Percentiles rank a stretch among this genome's conserved stretches.
Conservation (phyloP, 352 stramenopile genomes). For the Globisporangium spinosum region DNA sequence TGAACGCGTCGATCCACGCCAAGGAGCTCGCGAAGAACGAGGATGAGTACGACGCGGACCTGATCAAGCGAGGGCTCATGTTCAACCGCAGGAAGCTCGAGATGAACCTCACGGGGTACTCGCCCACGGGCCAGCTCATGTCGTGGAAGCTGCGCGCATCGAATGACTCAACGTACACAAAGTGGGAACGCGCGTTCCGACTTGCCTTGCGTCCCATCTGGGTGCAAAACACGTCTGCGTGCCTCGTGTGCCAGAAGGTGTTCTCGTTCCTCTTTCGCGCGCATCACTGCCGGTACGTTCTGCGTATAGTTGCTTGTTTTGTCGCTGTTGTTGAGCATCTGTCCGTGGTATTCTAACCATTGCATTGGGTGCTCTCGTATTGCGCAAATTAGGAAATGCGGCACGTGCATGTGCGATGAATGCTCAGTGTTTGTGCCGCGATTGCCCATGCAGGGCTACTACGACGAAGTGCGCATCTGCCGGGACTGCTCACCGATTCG, state of each 20-base stretch:
- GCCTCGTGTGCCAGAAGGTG: slow-evolving; percentile 69
- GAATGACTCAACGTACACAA: slow-evolving; percentile 67
- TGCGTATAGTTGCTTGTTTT: background rate
- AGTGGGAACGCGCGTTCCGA: slow-evolving; percentile 80
- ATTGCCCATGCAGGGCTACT: slow-evolving; percentile 80
- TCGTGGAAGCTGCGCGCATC: slow-evolving; percentile 74
- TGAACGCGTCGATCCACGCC: slow-evolving; percentile 68
- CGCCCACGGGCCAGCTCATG: slow-evolving; percentile 69
- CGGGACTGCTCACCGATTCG: slow-evolving; percentile 73
- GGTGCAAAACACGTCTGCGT: slow-evolving; percentile 71
- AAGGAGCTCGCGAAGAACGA: slow-evolving; percentile 64
- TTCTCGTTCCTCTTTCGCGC: slow-evolving; percentile 74
- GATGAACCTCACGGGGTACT: slow-evolving; percentile 81
- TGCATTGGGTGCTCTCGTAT: background rate
- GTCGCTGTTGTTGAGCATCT: background rate
- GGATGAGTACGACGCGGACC: slow-evolving; percentile 65
- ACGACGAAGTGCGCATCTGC: slow-evolving; percentile 79
- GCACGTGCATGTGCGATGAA: slow-evolving; percentile 83
- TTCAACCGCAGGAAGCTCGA: slow-evolving; percentile 83
- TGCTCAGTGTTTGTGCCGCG: slow-evolving; percentile 75
- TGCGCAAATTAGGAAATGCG: slow-evolving; percentile 49
- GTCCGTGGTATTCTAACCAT: background rate
- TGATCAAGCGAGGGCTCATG: slow-evolving; percentile 63
- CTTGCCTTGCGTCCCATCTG: slow-evolving; percentile 74
- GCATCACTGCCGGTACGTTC: slow-evolving; percentile 69